Evolutionary conservation across 1,284 basidiomycete species (phyloP).

Genomic region (Takashimella koratensis): DNA sequence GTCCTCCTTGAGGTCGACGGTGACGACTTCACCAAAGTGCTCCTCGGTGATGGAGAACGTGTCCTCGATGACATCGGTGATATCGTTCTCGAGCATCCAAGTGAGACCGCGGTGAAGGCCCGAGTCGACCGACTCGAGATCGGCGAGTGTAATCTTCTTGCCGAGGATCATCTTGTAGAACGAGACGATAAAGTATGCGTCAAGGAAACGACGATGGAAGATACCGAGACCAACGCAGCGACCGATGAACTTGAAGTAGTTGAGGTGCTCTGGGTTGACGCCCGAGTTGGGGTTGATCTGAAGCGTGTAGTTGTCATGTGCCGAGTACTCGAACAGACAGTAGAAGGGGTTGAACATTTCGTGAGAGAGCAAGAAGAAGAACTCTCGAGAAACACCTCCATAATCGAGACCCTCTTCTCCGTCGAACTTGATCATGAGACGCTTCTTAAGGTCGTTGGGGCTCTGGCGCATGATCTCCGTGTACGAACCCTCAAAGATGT

Average conservation of each 20-base stretch:
- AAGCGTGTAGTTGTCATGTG: conserved; percentile 98
- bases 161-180: conserved; percentile 99
- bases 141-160: conserved; percentile 78
- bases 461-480: conserved; percentile 87
- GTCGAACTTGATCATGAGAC: conserved; percentile 98
- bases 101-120: conserved; percentile 85
- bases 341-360: conserved; percentile 99
- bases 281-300: conserved; percentile 97
- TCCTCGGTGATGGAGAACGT: conserved; percentile 94
- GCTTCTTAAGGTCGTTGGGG: conserved; percentile 91
- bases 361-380: conserved; percentile 99
- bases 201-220: conserved; percentile 97
- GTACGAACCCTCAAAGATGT: conserved; percentile 96
- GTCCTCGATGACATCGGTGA: conserved; percentile 89
- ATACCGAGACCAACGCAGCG: conserved; percentile 90
- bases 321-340: conserved; percentile 97
- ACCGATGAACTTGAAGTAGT: conserved; percentile 99
- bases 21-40: conserved; percentile 94
- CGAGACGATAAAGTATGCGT: conserved; percentile 97
- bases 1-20: conserved; percentile 83
- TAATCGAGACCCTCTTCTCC: conserved; percentile 98
- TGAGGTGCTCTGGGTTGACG: conserved; percentile 97
- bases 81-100: conserved; percentile 99
- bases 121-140: conserved; percentile 85
- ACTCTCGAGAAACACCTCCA: conserved; percentile 95